Evolutionary conservation across 2,329 filamentous ascomycete genomes (phyloP).

Genomic region (Malbranchea zuffiana): DNA sequence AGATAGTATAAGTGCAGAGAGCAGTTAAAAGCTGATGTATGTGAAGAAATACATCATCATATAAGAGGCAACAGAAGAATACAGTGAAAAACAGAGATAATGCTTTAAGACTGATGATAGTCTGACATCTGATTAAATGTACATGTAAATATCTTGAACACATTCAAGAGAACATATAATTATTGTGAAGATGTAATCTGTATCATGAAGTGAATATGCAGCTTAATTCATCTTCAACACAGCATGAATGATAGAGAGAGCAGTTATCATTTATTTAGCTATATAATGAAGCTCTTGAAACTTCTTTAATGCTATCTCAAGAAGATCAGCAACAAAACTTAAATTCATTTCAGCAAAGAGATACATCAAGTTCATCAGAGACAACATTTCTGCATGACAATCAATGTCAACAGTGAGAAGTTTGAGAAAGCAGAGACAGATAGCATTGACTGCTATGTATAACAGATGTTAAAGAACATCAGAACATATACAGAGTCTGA

Average conservation of each 20-base stretch:
- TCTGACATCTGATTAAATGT: too few species aligned
- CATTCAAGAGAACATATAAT: constrained; percentile 7
- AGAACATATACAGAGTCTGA: constrained; percentile 14
- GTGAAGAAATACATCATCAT: constrained; percentile 21
- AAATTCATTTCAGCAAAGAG: constrained; percentile 16
- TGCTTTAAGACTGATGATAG: constrained; percentile 12
- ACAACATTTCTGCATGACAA: constrained; percentile 15
- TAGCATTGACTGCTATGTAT: constrained; percentile 15
- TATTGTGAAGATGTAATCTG: neutral
- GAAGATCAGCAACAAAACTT: too few species aligned
- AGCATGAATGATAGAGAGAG: constrained; percentile 16
- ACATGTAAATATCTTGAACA: constrained; percentile 8
- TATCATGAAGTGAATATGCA: neutral
- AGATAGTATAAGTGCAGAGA: constrained; percentile 17
- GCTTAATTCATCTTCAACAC: constrained; percentile 9
- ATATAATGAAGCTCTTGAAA: constrained; percentile 16
- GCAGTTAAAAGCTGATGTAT: constrained; percentile 16
- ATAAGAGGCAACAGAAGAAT: constrained; percentile 16
- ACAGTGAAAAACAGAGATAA: constrained; percentile 17
- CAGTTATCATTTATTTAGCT: constrained; percentile 16
- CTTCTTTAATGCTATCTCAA: constrained; percentile 11
- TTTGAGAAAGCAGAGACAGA: constrained; percentile 15
- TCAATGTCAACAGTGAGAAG: constrained; percentile 12
- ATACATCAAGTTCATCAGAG: constrained; percentile 19
- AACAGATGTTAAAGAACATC: constrained; percentile 13